A percentile compares a stretch with the other conserved stretches of the same genome.
phyloP scores from a whole-genome alignment of 257 asterid species.

The Haberlea rhodopensis region DNA sequence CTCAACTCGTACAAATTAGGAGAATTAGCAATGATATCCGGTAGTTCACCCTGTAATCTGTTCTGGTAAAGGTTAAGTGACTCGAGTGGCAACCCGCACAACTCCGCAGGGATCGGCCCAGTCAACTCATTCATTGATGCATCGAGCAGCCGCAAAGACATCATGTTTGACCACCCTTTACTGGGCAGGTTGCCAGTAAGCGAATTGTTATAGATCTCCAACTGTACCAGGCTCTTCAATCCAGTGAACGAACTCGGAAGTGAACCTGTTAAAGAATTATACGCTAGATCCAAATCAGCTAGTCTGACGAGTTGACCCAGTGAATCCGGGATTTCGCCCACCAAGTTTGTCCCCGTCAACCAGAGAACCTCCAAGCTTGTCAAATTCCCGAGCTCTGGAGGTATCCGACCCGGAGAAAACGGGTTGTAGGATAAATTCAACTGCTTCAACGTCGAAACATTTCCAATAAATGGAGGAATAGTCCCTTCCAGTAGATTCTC shows the following conservation, averaged over 20 bases:
- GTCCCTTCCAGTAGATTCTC: slow-evolving; percentile 77
- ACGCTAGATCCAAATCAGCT: slow-evolving; percentile 83
- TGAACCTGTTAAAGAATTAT: slow-evolving; percentile 60
- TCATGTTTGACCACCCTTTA: slow-evolving; percentile 83
- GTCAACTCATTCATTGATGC: slow-evolving; percentile 79
- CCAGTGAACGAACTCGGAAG: slow-evolving; percentile 71
- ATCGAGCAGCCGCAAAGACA: slow-evolving; percentile 68
- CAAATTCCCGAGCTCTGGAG: slow-evolving; percentile 77
- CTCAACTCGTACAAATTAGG: slow-evolving; percentile 76
- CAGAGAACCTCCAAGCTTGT: slow-evolving; percentile 73
- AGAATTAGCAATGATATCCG: slow-evolving; percentile 65
- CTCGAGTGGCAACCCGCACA: slow-evolving; percentile 83
- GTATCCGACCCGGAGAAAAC: slow-evolving; percentile 79
- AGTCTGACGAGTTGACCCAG: slow-evolving; percentile 63
- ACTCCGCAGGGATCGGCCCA: slow-evolving; percentile 73
- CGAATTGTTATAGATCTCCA: slow-evolving; percentile 90
- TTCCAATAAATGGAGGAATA: slow-evolving; percentile 70
- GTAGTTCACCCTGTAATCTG: slow-evolving; percentile 60
- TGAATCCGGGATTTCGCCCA: slow-evolving; percentile 79
- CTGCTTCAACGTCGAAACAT: slow-evolving; percentile 73
- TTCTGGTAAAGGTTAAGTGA: slow-evolving; percentile 90
- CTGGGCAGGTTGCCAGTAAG: slow-evolving; percentile 71
- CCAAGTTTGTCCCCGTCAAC: slow-evolving; percentile 70
- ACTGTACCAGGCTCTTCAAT: slow-evolving; percentile 60
- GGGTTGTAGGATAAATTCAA: slow-evolving; percentile 85